A percentile compares a stretch with the other conserved stretches of the same genome.
Conservation (phyloP, 2,329 filamentous ascomycete species). For the Xylaria sp. region DNA sequence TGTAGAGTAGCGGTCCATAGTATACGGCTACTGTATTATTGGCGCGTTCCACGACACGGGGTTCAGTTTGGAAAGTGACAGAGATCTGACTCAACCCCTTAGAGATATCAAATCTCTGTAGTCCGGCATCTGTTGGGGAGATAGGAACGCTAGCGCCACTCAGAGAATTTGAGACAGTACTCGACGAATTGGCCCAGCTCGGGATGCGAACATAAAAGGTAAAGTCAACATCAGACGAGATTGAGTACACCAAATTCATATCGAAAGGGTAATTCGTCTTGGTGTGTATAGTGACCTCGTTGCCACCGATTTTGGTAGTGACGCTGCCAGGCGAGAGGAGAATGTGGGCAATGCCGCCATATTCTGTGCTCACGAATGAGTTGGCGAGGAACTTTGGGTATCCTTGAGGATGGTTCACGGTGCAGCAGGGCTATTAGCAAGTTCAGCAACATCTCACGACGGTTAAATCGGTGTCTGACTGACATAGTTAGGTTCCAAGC, state of each 20-base stretch:
- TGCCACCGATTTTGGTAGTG: constrained; percentile 35
- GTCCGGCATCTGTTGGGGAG: constrained; percentile 21
- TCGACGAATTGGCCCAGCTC: constrained; percentile 27
- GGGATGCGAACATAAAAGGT: constrained; percentile 33
- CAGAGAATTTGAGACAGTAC: constrained; percentile 18
- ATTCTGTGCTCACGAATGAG: constrained; percentile 41
- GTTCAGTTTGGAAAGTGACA: constrained; percentile 25
- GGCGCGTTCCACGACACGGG: constrained; percentile 28
- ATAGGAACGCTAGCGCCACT: constrained; percentile 10
- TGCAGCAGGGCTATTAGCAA: constrained; percentile 42
- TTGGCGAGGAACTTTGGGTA: constrained; percentile 51
- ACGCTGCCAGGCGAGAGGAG: constrained; percentile 44
- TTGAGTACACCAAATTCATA: constrained; percentile 30
- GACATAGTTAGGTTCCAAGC: constrained; percentile 45
- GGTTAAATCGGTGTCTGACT: constrained; percentile 3
- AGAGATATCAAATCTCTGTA: constrained; percentile 26
- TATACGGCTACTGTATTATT: constrained; percentile 32
- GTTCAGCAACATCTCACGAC: too few species aligned
- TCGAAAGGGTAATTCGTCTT: constrained; percentile 44
- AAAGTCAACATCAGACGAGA: constrained; percentile 29
- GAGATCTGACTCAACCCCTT: constrained; percentile 22
- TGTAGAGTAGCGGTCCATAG: constrained; percentile 32
- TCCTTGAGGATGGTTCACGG: constrained; percentile 53
- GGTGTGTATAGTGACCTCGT: constrained; percentile 39
- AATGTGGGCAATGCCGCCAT: constrained; percentile 46